Evolutionary conservation across 192 early-diverging fungal species (phyloP).

Genomic region (Mortierella claussenii): DNA sequence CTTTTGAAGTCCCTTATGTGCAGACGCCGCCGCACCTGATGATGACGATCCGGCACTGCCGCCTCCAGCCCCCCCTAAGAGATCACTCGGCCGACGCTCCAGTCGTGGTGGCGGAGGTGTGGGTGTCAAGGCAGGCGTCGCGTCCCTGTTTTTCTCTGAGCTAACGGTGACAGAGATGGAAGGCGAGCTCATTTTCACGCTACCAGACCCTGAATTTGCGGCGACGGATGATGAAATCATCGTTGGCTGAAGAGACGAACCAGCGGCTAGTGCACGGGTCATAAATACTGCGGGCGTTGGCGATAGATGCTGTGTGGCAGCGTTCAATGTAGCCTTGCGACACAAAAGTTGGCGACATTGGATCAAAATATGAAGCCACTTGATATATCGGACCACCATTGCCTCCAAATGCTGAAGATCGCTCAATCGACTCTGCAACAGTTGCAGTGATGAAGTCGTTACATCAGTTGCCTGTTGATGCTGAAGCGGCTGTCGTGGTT

Average conservation of each 20-base stretch:
- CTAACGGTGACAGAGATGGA: constrained; percentile 9
- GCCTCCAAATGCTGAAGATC: constrained; percentile 24
- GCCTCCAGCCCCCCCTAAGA: background rate
- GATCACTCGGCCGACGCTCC: constrained; percentile 24
- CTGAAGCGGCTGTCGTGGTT: background rate
- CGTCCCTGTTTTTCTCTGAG: background rate
- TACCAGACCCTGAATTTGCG: background rate
- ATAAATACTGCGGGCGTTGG: background rate
- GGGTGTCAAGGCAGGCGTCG: background rate
- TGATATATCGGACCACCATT: constrained; percentile 49
- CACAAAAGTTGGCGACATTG: constrained; percentile 41
- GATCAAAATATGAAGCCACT: constrained; percentile 48
- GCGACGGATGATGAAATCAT: background rate
- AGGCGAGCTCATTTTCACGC: constrained; percentile 1
- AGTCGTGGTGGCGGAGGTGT: background rate
- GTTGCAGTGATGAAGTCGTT: background rate
- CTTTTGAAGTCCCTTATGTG: constrained; percentile 34
- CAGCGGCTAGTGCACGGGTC: background rate
- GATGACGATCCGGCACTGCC: background rate
- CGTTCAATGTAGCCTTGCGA: constrained; percentile 8
- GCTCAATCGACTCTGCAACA: background rate
- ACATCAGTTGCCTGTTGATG: background rate
- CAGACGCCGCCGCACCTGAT: constrained; percentile 6
- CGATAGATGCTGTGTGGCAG: background rate
- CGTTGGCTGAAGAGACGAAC: background rate